Evolutionary conservation across 176 grass and related monocot species (phyloP), one percentile per base, ranked within the genome.

Genomic region (Zea luxurians): DNA sequence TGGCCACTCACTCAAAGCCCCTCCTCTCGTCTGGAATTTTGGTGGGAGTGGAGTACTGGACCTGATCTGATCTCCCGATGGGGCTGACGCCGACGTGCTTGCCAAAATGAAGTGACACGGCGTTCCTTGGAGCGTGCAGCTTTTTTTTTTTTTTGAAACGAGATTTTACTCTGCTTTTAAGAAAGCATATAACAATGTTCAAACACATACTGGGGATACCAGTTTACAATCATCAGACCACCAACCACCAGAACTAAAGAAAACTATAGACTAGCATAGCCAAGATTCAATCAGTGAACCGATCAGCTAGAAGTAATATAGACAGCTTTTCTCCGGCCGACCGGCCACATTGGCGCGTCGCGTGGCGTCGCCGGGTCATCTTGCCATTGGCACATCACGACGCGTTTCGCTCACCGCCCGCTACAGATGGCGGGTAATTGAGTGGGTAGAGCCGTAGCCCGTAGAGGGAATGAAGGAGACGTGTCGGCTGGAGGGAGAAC

Each of bases 41-140:
- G 52, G 52, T 55, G 52, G 13, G 53, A 18, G 0, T 10, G 86
- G 44, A 17, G 37, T 15, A 61, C 43, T 34, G 57, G 27, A 76
- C 12, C 55, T 21, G 2, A 44, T 44, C 27, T 27, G 3, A 7
- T 41, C n/a, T 10, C n/a, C 49, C 17, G 57, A 84, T 13, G 76
- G 76, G 6, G 7, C 6, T 18, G 53, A 57, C 17, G 53, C 17
- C 48, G 82, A 89, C 66, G 17, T 34, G 40, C 55, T 20, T 3
- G 47, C 37, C 16, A 0, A 8, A 66, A 42, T 27, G 27, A 36
- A 42, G 53, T n/a, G 76, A 42, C 37, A 13, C 34, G n/a, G 2
- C 42, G 82, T 85, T 85, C 2, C 77, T 84, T 89, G 48, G 77
- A 66, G 48, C 18, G 55, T 21, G 65, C 66, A 54, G 68, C 43